A percentile compares a stretch with the other conserved stretches of the same genome.
These are phyloP conservation scores for Allantophomopsis lycopodina DNA, from an alignment of 2,329 filamentous ascomycete genomes.

Conservation along the genomic window DNA sequence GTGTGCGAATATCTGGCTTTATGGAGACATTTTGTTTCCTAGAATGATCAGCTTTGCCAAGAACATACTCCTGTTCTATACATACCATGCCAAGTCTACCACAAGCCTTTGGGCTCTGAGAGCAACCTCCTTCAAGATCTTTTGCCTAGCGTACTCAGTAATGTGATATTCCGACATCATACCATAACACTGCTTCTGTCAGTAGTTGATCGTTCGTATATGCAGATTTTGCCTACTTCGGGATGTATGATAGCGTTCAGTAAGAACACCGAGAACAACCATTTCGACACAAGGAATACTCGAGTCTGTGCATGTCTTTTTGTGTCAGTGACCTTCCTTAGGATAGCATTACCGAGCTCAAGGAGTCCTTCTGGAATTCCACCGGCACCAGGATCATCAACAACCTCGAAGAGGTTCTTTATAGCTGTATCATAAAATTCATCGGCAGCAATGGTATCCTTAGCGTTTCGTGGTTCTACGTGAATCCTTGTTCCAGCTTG, in stretches of 20 bases:
- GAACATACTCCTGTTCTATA: constrained; percentile 26
- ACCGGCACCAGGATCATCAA: constrained; percentile 72
- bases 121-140: constrained; percentile 66
- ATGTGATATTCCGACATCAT: constrained; percentile 86
- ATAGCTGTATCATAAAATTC: constrained; percentile 81
- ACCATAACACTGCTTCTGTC: constrained; percentile 29
- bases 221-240: constrained; percentile 41
- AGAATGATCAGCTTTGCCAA: constrained; percentile 1
- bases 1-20: constrained; percentile 46
- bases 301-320: constrained; percentile 63
- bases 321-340: constrained; percentile 57
- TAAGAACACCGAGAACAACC: constrained; percentile 83
- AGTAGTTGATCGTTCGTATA: background rate
- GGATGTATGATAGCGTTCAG: constrained; percentile 76
- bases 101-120: constrained; percentile 69
- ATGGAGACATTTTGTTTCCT: constrained; percentile 48
- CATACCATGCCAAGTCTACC: constrained; percentile 54
- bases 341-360: constrained; percentile 72
- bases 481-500: constrained; percentile 60
- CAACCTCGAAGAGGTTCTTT: constrained; percentile 66
- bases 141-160: constrained; percentile 78
- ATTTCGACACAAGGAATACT: constrained; percentile 76
- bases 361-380: constrained; percentile 79
- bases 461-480: constrained; percentile 57
- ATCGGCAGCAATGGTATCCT: constrained; percentile 71